Evolutionary conservation across 352 stramenopile species (phyloP), one percentile per base, ranked within the genome.

Genomic region (Globisporangium nunn): DNA sequence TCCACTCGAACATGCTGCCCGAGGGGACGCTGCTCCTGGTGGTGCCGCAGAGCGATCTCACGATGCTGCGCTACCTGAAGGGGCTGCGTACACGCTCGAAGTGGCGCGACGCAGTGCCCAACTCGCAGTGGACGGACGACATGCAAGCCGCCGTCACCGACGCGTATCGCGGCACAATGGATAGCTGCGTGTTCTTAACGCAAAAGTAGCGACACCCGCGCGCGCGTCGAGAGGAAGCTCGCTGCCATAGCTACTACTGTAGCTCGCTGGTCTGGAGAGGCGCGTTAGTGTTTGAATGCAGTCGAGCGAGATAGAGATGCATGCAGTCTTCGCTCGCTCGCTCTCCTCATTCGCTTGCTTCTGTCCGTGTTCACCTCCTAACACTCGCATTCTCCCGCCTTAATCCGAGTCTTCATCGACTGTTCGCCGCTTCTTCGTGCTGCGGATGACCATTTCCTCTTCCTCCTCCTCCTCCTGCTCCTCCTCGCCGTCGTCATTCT

Each of bases 381-480:
- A 4, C 35, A 40, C 35, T 7, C 35, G 6, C 10, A 3, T 11
- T 12, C 7, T 40, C 7, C 3, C 37, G 11, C 11, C 39, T 57
- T 83, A 92, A 35, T 92, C 81, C 35, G 80, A 91, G 66, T 91
- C 84, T 64, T 94, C 84, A 54, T 91, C 84, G 53, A 91, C 75
- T 12, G 81, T 94, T 60, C 81, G 79, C 63, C 82, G 71, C 64
- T 91, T 92, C 68, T 92, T 92, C 62, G 78, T 70, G 48, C 67
- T 78, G 51, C 64, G 81, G 50, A 88, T 73, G 46, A 90, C 78
- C 45, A 89, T 63, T 33, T 92, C 81, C 41, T 93, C 79, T 37
- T 88, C 74, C 15, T 85, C 84, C 28, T 94, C 84, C 5, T 89
- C 80, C 6, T 88, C 75, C 4, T 91, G 75, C 8, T 85, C 83